These are phyloP conservation scores for Lotmaria passim DNA, from an alignment of 208 protist genomes.

Conservation along the genomic window DNA sequence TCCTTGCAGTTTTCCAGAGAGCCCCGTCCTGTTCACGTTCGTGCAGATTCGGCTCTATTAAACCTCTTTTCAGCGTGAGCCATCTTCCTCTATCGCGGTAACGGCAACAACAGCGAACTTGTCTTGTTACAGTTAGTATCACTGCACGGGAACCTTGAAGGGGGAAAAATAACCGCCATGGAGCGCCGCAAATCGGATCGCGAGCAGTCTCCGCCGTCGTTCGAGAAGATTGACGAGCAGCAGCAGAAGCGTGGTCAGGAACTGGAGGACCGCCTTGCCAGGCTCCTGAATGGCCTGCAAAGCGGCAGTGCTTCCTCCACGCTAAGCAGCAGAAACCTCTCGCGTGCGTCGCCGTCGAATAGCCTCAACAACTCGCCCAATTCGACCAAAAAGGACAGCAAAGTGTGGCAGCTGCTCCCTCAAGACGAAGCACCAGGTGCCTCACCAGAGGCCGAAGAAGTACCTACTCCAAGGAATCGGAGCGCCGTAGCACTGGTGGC, in stretches of 20 bases:
- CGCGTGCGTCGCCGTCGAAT: not conserved
- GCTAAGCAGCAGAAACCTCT: not conserved
- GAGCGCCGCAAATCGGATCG: not conserved
- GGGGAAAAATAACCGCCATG: not conserved
- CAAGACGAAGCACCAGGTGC: not conserved
- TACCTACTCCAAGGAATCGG: not conserved
- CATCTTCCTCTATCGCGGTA: too few relatives aligned
- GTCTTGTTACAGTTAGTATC: too few relatives aligned
- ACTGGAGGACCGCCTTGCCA: conserved; percentile 6
- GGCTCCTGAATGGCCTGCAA: not conserved
- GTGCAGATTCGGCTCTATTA: too few relatives aligned
- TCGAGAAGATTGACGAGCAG: conserved; percentile 5
- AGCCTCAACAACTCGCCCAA: not conserved
- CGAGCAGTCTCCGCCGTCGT: not conserved
- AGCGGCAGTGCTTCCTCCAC: not conserved
- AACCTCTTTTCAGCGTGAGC: too few relatives aligned
- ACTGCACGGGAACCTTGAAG: not conserved
- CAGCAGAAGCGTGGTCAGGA: conserved; percentile 6
- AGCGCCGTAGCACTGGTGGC: not conserved
- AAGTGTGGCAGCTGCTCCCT: not conserved
- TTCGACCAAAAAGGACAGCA: not conserved
- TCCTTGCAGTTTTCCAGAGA: too few relatives aligned
- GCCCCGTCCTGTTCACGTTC: too few relatives aligned
- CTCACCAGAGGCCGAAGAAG: not conserved
- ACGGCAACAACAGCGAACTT: too few relatives aligned